These are phyloP conservation scores for Nicotiana otophora DNA, from an alignment of 257 asterid species.

Conservation along the genomic window DNA sequence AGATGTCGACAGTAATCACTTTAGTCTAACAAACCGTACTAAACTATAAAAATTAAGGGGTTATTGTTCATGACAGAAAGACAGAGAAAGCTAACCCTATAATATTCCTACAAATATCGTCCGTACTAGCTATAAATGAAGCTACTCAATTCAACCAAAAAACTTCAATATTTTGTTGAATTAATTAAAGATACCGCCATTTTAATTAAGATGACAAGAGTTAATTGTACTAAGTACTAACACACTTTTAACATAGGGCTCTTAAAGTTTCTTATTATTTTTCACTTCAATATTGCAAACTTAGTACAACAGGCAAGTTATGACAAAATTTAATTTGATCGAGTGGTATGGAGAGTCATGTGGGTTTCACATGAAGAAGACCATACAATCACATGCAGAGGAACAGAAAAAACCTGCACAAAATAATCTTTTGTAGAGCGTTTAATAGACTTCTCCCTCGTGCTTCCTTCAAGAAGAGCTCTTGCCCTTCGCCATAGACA, in stretches of 20 bases:
- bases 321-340: constrained; percentile 14
- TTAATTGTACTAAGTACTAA: too few relatives aligned
- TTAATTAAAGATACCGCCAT: background rate
- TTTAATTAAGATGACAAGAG: too few relatives aligned
- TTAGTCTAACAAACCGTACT: background rate
- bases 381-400: constrained; percentile 24
- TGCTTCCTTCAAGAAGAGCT: constrained; percentile 4
- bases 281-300: background rate
- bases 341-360: constrained; percentile 33
- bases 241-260: too few relatives aligned
- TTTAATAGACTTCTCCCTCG: constrained; percentile 13
- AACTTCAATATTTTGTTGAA: background rate
- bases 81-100: background rate
- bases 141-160: background rate
- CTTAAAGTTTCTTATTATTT: background rate
- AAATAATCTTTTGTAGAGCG: background rate
- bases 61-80: background rate
- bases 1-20: constrained; percentile 4
- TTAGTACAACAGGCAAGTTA: constrained; percentile 8
- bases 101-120: background rate
- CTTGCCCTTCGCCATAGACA: constrained; percentile 7
- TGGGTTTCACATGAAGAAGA: constrained; percentile 37
- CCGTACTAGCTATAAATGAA: background rate
- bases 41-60: background rate
- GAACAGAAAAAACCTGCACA: constrained; percentile 41